Evolutionary conservation across 2,329 filamentous ascomycete species (phyloP).

Genomic region (Microthyrium microscopicum): DNA sequence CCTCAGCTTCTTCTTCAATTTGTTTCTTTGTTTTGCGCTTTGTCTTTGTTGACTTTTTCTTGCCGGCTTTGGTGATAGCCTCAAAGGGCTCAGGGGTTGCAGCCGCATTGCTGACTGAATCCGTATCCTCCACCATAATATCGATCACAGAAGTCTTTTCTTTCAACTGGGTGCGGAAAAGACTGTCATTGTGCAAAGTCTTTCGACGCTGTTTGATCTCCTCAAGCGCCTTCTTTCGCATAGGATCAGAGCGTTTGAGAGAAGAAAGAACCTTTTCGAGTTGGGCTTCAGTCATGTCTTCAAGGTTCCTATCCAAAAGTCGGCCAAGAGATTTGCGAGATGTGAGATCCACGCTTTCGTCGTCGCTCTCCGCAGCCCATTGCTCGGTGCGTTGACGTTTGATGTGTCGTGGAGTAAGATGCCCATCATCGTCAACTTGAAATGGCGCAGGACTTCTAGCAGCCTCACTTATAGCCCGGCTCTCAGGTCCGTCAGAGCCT

Average conservation of each 20-base stretch:
- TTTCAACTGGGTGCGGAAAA: slow-evolving; percentile 31
- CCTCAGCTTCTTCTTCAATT: slow-evolving; percentile 42
- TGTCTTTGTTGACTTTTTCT: slow-evolving; percentile 19
- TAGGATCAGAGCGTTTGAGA: slow-evolving; percentile 40
- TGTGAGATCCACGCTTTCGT: slow-evolving; percentile 29
- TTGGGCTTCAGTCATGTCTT: slow-evolving; percentile 50
- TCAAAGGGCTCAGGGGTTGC: slow-evolving; percentile 15
- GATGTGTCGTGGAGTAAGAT: slow-evolving; percentile 24
- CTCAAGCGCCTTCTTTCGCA: slow-evolving; percentile 58
- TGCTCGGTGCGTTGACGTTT: slow-evolving; percentile 28
- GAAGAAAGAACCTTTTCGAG: slow-evolving; percentile 38
- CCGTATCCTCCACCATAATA: background rate
- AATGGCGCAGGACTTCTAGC: slow-evolving; percentile 36
- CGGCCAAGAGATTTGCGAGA: slow-evolving; percentile 31
- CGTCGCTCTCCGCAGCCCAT: slow-evolving; percentile 32
- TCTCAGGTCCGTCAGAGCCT: slow-evolving; percentile 77
- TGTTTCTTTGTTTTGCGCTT: slow-evolving; percentile 61
- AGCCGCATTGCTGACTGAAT: slow-evolving; percentile 14
- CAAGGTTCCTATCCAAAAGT: slow-evolving; percentile 43
- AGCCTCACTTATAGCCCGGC: slow-evolving; percentile 58
- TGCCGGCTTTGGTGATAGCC: slow-evolving; percentile 17
- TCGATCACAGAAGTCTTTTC: too few species aligned
- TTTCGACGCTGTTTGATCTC: slow-evolving; percentile 59
- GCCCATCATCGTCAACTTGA: slow-evolving; percentile 34
- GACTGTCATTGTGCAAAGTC: slow-evolving; percentile 68